These are phyloP conservation scores for Populus davidiana DNA, from an alignment of 345 rosid genomes.

Conservation along the genomic window DNA sequence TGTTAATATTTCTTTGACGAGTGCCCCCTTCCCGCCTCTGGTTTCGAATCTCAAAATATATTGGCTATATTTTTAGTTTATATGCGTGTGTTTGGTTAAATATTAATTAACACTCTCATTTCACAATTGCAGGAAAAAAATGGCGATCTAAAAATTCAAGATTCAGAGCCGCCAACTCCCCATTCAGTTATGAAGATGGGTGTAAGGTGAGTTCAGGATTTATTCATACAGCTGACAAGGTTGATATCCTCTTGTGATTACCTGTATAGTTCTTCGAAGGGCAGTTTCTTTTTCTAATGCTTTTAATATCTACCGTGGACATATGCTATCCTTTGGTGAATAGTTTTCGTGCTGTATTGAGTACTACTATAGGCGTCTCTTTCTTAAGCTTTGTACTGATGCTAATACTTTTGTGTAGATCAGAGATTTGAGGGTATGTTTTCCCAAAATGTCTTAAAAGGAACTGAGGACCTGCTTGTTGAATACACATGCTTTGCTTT, in stretches of 20 bases:
- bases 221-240: background rate
- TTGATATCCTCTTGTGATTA: background rate
- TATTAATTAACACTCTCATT: slow-evolving; percentile 5
- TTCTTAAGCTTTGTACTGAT: background rate
- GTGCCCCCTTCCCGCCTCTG: background rate
- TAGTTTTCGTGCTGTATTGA: background rate
- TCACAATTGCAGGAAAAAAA: slow-evolving; percentile 68
- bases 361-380: background rate
- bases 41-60: background rate
- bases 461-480: background rate
- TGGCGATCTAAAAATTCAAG: slow-evolving; percentile 75
- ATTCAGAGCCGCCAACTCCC: slow-evolving; percentile 97
- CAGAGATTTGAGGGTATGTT: background rate
- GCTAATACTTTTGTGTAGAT: background rate
- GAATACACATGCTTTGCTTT: background rate
- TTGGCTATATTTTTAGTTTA: background rate
- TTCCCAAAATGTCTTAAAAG: background rate
- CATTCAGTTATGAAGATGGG: slow-evolving; percentile 76
- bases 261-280: background rate
- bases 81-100: background rate
- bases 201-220: slow-evolving; percentile 52
- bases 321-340: background rate
- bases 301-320: slow-evolving; percentile 7
- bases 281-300: background rate
- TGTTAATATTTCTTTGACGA: background rate